Percentiles rank a stretch among this genome's conserved stretches.
Conservation (phyloP, 192 early-diverging fungal species). For the Linnemannia exigua region DNA sequence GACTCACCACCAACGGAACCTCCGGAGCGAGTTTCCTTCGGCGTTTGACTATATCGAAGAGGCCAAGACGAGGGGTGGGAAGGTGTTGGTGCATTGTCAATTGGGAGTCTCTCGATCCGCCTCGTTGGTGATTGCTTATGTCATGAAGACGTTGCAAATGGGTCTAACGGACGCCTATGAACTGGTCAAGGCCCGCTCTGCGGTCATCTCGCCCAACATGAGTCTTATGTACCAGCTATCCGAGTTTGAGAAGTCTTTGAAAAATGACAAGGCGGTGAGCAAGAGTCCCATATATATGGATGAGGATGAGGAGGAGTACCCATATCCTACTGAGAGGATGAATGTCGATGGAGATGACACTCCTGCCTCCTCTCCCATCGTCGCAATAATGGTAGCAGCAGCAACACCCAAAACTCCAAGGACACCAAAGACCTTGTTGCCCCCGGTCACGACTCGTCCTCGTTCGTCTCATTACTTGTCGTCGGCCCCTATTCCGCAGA, state of each 20-base stretch:
- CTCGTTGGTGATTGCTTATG: conserved; percentile 87
- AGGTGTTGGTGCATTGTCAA: conserved; percentile 90
- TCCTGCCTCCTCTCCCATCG: not conserved
- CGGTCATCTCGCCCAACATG: conserved; percentile 88
- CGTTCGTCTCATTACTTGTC: conserved; percentile 20
- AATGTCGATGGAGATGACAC: conserved; percentile 17
- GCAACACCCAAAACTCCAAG: not conserved
- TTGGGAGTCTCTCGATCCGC: conserved; percentile 92
- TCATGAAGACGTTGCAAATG: conserved; percentile 79
- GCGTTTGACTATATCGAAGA: conserved; percentile 79
- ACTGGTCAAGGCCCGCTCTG: conserved; percentile 77
- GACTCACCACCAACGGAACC: conserved; percentile 79
- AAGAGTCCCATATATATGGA: conserved; percentile 6
- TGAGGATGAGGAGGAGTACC: conserved; percentile 40
- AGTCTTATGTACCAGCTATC: conserved; percentile 83
- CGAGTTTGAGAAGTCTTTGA: conserved; percentile 73
- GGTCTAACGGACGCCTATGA: conserved; percentile 77
- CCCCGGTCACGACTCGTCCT: conserved; percentile 18
- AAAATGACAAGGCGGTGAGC: not conserved
- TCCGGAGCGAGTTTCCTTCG: conserved; percentile 70
- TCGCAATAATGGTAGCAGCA: not conserved
- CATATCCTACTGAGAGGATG: conserved; percentile 37
- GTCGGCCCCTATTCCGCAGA: conserved; percentile 7
- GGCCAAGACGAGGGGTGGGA: conserved; percentile 61
- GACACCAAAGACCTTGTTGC: not conserved